Evolutionary conservation across 2,329 filamentous ascomycete species (phyloP), one percentile per base, ranked within the genome.

Genomic region (Cladophialophora bantiana): DNA sequence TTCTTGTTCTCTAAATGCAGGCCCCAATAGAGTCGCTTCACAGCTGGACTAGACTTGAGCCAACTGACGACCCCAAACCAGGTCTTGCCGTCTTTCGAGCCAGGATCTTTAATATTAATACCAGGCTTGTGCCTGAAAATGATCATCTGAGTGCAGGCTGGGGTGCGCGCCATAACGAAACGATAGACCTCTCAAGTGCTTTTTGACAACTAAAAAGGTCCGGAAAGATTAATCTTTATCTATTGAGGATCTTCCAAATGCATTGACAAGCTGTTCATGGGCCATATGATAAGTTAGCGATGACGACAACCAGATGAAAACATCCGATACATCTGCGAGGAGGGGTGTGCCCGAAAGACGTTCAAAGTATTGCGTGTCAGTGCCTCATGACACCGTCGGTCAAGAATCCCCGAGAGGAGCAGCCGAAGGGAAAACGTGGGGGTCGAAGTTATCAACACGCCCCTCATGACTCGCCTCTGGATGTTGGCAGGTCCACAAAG

Each of bases 21-120:
- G 12, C 75, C 75, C 74, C 74, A 79, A 59, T 76, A 75, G 2
- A 78, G 65, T 2, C 73, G 69, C 7, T 64, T 55, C 55, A 77
- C 75, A 3, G 71, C 74, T n/a, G 48, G 18, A 62, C 65, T 72
- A 10, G 52, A 57, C 52, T 74, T 67, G 6, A 74, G 32, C 12
- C 65, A 62, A 9, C 67, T 60, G 7, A 75, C 56, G 15, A 69
- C 64, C 60, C 65, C 64, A 3, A 38, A 54, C 71, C 69, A 75
- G 38, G 66, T 75, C 57, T 72, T 50, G n/a, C 66, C 71, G 26
- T 71, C 70, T 15, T 64, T 48, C 9, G 53, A 56, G 32, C 12
- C 31, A 31, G 57, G 6, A 31, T 64, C 65, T 52, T 64, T 64
- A 2, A 67, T 20, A 4, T 36, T 20, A n/a, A 35, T 52, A 4